phyloP scores from a whole-genome alignment of 495 filamentous ascomycete genomes.

The Extremus antarcticus region DNA sequence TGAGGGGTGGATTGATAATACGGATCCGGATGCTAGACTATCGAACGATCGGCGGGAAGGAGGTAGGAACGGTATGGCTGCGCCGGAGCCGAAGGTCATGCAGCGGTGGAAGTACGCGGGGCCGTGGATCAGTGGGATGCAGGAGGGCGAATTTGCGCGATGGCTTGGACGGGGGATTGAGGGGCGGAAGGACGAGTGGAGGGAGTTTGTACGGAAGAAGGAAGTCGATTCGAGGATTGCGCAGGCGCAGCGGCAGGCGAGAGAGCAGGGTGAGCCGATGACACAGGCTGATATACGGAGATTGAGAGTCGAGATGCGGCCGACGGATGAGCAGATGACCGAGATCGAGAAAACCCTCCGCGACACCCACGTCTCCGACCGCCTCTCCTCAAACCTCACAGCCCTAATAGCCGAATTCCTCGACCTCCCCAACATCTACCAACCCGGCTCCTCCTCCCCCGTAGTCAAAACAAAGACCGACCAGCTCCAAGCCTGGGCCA shows the following conservation, averaged over 20 bases:
- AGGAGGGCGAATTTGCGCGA: conserved; percentile 55
- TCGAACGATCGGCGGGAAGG: neutral
- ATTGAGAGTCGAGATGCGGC: conserved; percentile 8
- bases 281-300: neutral
- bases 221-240: conserved; percentile 22
- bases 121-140: conserved; percentile 72
- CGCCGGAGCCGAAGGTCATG: conserved; percentile 20
- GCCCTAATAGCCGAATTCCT: conserved; percentile 44
- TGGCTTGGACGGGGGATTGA: conserved; percentile 52
- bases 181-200: conserved; percentile 37
- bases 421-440: conserved; percentile 34
- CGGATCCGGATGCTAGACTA: conserved; percentile 30
- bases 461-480: neutral
- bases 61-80: neutral
- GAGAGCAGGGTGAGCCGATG: conserved; percentile 13
- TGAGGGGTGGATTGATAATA: conserved; percentile 44
- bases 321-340: conserved; percentile 10
- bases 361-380: conserved; percentile 5
- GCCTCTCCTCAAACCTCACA: conserved; percentile 32
- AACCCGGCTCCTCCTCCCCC: neutral
- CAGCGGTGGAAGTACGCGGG: conserved; percentile 62
- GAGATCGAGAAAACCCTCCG: conserved; percentile 14
- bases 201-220: conserved; percentile 42
- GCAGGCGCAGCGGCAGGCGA: conserved; percentile 10
- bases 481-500: neutral